These are phyloP conservation scores for Sungouiozyma ichnusensis DNA, from an alignment of 805 yeast species.

Conservation along the genomic window DNA sequence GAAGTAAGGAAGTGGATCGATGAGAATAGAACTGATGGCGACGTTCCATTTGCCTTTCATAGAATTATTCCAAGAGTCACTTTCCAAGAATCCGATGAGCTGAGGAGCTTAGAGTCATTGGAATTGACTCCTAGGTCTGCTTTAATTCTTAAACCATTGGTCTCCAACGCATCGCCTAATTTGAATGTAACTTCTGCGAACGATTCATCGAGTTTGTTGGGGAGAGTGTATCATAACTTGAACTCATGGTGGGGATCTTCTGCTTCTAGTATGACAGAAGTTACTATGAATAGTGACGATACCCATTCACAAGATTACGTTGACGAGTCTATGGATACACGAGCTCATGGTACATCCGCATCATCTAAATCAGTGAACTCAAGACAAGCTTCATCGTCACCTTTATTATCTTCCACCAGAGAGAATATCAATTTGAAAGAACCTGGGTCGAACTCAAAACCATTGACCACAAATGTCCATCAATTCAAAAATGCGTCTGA, in stretches of 20 bases:
- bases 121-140: conserved; percentile 66
- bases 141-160: conserved; percentile 56
- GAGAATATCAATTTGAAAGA: background rate
- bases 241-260: conserved; percentile 27
- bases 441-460: conserved; percentile 11
- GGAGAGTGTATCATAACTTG: conserved; percentile 27
- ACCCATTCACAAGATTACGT: conserved; percentile 17
- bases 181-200: conserved; percentile 21
- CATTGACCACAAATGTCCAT: conserved; percentile 25
- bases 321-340: background rate
- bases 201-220: conserved; percentile 24
- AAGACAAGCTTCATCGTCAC: background rate
- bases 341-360: background rate
- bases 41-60: conserved; percentile 36
- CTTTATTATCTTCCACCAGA: background rate
- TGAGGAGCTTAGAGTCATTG: conserved; percentile 39
- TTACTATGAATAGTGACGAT: background rate
- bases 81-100: conserved; percentile 54
- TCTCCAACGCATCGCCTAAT: conserved; percentile 10
- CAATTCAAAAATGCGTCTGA: conserved; percentile 21
- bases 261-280: background rate
- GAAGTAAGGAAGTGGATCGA: conserved; percentile 58
- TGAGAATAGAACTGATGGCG: conserved; percentile 37
- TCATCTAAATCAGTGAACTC: background rate
- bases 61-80: conserved; percentile 50